Percentiles rank a stretch among this genome's conserved stretches.
Conservation (phyloP, 2,329 filamentous ascomycete species). For the Paraconiothyrium sp. region DNA sequence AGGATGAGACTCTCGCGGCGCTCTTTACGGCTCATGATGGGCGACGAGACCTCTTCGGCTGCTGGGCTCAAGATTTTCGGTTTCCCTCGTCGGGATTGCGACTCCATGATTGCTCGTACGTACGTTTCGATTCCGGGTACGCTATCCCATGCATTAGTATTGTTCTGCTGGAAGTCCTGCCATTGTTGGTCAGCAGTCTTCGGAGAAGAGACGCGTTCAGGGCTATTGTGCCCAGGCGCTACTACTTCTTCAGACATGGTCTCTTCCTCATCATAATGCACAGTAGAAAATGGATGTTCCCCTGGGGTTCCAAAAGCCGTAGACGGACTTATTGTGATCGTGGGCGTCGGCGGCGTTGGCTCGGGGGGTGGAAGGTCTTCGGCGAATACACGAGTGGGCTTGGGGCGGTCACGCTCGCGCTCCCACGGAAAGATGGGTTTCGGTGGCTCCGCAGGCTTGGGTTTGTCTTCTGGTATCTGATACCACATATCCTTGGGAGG, state of each 20-base stretch:
- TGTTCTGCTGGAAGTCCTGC: conserved; percentile 73
- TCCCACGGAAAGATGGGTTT: conserved; percentile 94
- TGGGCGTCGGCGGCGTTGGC: conserved; percentile 51
- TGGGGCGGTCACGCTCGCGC: conserved; percentile 68
- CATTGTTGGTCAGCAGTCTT: conserved; percentile 66
- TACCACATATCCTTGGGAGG: conserved; percentile 91
- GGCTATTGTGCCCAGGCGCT: conserved; percentile 26
- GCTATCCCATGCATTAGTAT: conserved; percentile 88
- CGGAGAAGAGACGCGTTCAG: conserved; percentile 31
- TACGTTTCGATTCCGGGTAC: conserved; percentile 88
- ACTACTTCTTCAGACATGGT: conserved; percentile 21
- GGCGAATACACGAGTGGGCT: conserved; percentile 71
- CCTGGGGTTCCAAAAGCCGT: conserved; percentile 29
- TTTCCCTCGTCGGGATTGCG: conserved; percentile 67
- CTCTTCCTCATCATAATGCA: conserved; percentile 37
- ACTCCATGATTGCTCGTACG: conserved; percentile 73
- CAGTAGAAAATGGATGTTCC: conserved; percentile 40
- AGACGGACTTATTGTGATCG: conserved; percentile 39
- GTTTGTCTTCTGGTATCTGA: conserved; percentile 71
- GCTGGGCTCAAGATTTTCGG: conserved; percentile 49
- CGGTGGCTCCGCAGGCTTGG: conserved; percentile 67
- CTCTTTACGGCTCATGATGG: conserved; percentile 41
- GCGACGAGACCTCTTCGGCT: conserved; percentile 44
- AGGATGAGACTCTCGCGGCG: conserved; percentile 70
- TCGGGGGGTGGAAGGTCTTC: conserved; percentile 58